Base-by-base conservation (phyloP, 2,329 filamentous ascomycete genomes). In the Eurotiales sp. region DNA sequence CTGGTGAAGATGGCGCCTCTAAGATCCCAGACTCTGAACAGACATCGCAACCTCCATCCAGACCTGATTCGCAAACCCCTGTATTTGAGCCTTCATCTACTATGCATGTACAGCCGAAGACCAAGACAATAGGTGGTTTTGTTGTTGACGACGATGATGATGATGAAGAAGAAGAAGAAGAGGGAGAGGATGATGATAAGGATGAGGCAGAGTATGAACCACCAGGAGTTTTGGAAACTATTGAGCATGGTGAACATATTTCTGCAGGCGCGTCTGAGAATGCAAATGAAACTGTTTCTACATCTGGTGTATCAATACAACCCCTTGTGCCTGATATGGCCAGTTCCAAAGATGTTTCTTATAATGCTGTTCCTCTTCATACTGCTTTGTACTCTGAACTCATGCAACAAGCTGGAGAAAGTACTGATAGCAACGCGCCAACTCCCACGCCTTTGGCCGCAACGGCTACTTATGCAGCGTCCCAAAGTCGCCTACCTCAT, bases 81-180 rank as follows among this genome's bases (percentile, higher is more conserved):
- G 61, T 66, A 53, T 61, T 68, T 52, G 56, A 59, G 49, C 58
- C 61, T 56, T 55, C 59, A 37, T 46, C 61, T 50, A 61, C 63
- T 50, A 68, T 71, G 47, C 56, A 62, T 59, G 61, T 58, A 51
- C 66, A 66, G 48, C 61, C 64, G 58, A 74, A 76, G 64, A 70
- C 77, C 61, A 77, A 74, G 62, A 81, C 75, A 55, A 77, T 79
- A 62, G 80, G 79, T 66, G 81, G 81, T 59, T 83, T 84, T 74
- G 77, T 82, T 69, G 76, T 80, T 65, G 81, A 84, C 69, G 80
- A 82, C 66, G 79, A 82, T 64, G 77, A 82, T 63, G 76, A 77
- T 61, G 75, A 82, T 62, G 76, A 77, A 61, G 75, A 77, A 46
- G 67, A 67, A 55, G 76, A 77, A 61, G 75, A 77, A 46, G 67